Conservation (phyloP, 1,139 yeast genomes). For the Zhuliangozyma blackwelliae region DNA sequence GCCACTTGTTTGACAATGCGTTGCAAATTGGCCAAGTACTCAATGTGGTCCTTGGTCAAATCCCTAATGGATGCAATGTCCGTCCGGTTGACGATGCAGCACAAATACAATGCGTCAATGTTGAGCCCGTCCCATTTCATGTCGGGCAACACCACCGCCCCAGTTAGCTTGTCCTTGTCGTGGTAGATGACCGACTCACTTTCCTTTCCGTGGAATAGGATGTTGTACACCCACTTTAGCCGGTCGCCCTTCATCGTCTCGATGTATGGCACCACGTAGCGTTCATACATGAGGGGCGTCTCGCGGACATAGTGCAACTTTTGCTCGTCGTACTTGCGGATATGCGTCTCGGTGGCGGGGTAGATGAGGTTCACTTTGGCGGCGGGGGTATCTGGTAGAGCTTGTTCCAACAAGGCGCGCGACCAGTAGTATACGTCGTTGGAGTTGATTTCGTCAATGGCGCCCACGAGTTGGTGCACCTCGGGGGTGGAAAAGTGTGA, state of each 20-base stretch:
- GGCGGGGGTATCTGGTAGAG: constrained; percentile 46
- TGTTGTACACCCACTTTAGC: constrained; percentile 87
- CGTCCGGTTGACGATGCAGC: constrained; percentile 68
- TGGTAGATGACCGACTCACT: constrained; percentile 69
- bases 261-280: constrained; percentile 70
- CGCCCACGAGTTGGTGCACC: constrained; percentile 22
- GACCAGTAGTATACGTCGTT: constrained; percentile 92
- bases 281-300: constrained; percentile 70
- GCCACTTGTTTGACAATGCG: constrained; percentile 45
- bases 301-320: constrained; percentile 60
- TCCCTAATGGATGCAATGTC: constrained; percentile 80
- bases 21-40: constrained; percentile 48
- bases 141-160: constrained; percentile 66
- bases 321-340: constrained; percentile 65
- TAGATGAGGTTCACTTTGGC: constrained; percentile 74
- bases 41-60: constrained; percentile 53
- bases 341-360: constrained; percentile 88
- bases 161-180: constrained; percentile 51
- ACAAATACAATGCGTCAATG: constrained; percentile 66
- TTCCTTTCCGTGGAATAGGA: constrained; percentile 78
- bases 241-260: constrained; percentile 72
- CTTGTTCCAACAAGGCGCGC: constrained; percentile 46
- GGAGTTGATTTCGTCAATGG: constrained; percentile 41
- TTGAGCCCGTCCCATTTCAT: constrained; percentile 91
- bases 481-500: constrained; percentile 45